Evolutionary conservation across 1,284 basidiomycete species (phyloP).

Genomic region (Rhodotorula sp.): DNA sequence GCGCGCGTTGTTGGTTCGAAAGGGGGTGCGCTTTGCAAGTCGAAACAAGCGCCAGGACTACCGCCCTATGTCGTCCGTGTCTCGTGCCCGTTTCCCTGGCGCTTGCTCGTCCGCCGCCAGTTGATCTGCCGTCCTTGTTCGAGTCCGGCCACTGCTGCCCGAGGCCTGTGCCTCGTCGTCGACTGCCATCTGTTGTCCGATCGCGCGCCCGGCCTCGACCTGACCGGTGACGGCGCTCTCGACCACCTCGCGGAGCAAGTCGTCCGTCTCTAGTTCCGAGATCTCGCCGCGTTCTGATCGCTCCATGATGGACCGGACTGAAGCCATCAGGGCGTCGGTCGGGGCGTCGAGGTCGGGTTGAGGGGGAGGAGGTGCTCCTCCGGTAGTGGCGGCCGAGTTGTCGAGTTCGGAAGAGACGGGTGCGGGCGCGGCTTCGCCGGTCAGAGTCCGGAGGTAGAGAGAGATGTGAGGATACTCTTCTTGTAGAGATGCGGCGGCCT

Average conservation of each 20-base stretch:
- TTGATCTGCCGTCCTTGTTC: conserved; percentile 12
- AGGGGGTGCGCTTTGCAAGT: no score
- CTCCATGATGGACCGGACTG: conserved; percentile 65
- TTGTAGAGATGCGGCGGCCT: conserved; percentile 63
- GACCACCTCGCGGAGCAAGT: conserved; percentile 61
- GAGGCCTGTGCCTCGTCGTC: not conserved
- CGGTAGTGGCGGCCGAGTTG: not conserved
- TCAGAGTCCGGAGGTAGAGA: conserved; percentile 60
- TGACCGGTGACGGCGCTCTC: conserved; percentile 27
- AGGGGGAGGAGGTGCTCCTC: conserved; percentile 46
- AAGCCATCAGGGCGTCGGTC: conserved; percentile 65
- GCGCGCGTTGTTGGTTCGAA: not conserved
- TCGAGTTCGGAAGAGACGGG: not conserved
- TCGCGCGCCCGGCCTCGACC: conserved; percentile 27
- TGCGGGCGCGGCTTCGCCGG: conserved; percentile 45
- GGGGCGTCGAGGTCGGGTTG: conserved; percentile 68
- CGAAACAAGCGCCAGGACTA: not conserved
- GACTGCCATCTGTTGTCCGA: conserved; percentile 17
- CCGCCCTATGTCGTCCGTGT: conserved; percentile 16
- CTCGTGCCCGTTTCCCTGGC: conserved; percentile 4
- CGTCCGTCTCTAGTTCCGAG: conserved; percentile 56
- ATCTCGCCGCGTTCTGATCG: conserved; percentile 63
- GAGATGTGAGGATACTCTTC: conserved; percentile 80
- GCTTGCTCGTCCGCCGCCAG: conserved; percentile 1
- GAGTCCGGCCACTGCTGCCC: conserved; percentile 2